Evolutionary conservation across 768 basidiomycete species (phyloP), one percentile per base, ranked within the genome.

Genomic region (Auriscalpium vulgare): DNA sequence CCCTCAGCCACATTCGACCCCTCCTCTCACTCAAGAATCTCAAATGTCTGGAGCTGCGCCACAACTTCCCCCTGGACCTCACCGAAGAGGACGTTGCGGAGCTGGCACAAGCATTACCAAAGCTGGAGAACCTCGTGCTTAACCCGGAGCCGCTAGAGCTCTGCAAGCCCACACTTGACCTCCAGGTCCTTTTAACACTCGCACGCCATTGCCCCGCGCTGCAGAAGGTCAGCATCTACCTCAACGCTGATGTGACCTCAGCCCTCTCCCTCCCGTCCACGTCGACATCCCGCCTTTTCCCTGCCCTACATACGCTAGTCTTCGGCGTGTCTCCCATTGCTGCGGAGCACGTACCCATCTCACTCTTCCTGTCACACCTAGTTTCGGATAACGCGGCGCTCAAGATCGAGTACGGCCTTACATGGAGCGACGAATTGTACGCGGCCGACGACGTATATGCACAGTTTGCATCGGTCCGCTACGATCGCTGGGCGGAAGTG

Each of bases 301-400:
- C 47, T 10, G 5, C 40, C 48, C 50, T 62, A 11, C 55, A 53
- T 34, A 54, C 47, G 34, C 45, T 62, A 8, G 40, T 54, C 45
- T 9, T 62, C n/a, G 61, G 61, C 16, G 50, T 54, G 23, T 62
- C 61, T 10, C 59, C 61, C 37, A 51, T 62, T 17, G 59, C 52
- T 19, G 17, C 19, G 10, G 59, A 60, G 44, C 54, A 59, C 10
- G 50, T 56, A 23, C 55, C 59, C 38, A 58, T 62, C 14, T 51
- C 58, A 10, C 47, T 62, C 23, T 62, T 60, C 55, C 53, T 62
- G 38, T 62, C 61, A 10, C 53, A 57, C 43, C 44, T 60, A 43
- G 35, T 62, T 36, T 50, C 61, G 35, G 55, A 53, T 35, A 50
- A 51, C 43, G 55, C 43, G 44, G 29, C 16, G 34, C 50, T 57